Evolutionary conservation across 805 yeast species (phyloP).

Genomic region (Candida ascalaphidarum): DNA sequence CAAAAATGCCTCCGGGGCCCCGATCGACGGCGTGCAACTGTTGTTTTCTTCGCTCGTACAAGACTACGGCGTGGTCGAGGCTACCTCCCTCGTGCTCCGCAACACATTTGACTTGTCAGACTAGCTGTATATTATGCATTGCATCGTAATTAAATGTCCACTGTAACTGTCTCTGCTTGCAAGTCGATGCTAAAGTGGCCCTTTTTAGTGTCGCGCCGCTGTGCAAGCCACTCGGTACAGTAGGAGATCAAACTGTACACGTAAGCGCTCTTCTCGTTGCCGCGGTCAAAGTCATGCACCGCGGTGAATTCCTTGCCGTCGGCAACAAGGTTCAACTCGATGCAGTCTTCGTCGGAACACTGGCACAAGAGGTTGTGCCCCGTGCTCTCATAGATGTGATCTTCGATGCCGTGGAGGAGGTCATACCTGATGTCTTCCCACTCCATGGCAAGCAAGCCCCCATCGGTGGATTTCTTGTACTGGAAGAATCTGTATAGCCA

Average conservation of each 20-base stretch:
- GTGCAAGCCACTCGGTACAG: conserved; percentile 19
- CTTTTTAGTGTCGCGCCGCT: too few species aligned
- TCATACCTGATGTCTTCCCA: conserved; percentile 36
- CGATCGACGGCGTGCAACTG: too few species aligned
- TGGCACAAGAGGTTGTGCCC: neutral
- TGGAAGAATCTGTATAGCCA: conserved; percentile 28
- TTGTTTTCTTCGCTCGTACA: conserved; percentile 12
- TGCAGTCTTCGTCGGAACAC: neutral
- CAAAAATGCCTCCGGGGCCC: too few species aligned
- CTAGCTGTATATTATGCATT: too few species aligned
- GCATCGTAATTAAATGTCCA: too few species aligned
- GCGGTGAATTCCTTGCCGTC: conserved; percentile 20
- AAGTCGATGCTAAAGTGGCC: too few species aligned
- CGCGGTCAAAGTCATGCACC: conserved; percentile 22
- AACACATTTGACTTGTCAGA: too few species aligned
- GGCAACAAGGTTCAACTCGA: conserved; percentile 5
- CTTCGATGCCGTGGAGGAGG: conserved; percentile 26
- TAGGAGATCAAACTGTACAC: conserved; percentile 16
- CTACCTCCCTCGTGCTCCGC: conserved; percentile 15
- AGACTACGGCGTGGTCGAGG: conserved; percentile 16
- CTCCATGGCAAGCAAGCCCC: conserved; percentile 30
- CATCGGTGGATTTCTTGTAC: conserved; percentile 24
- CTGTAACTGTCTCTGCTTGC: too few species aligned
- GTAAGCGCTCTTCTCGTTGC: conserved; percentile 21
- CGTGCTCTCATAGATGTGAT: conserved; percentile 21